Percentiles rank a stretch among this genome's conserved stretches.
Evolutionary conservation across 495 filamentous ascomycete genomes (phyloP).

Genomic region (Cercophora scortea): DNA sequence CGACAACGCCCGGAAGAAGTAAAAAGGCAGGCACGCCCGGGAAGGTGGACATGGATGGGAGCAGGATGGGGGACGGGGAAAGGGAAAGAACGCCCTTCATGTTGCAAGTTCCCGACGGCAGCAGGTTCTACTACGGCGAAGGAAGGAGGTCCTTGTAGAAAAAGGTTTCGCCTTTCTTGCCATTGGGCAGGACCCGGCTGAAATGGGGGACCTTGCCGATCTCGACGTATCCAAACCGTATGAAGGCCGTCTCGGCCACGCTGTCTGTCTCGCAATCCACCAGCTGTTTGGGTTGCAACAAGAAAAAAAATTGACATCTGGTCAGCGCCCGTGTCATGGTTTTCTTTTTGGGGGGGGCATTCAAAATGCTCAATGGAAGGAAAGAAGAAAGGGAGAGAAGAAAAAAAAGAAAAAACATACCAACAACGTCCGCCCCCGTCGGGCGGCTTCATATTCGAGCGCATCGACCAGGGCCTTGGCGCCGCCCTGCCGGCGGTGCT

Average conservation of each 20-base stretch:
- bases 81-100: too few species aligned
- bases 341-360: neutral
- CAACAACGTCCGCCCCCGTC: conserved; percentile 26
- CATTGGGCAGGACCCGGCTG: conserved; percentile 16
- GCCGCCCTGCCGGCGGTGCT: conserved; percentile 22
- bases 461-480: conserved; percentile 22
- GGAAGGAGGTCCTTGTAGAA: conserved; percentile 30
- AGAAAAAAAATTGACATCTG: too few species aligned
- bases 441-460: conserved; percentile 29
- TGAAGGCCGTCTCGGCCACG: conserved; percentile 25
- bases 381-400: neutral
- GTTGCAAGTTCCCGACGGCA: neutral
- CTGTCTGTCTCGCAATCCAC: conserved; percentile 27
- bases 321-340: too few species aligned
- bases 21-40: neutral
- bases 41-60: neutral
- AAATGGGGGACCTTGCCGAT: conserved; percentile 30
- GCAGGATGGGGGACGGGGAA: too few species aligned
- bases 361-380: neutral
- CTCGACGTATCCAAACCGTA: conserved; percentile 27
- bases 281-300: conserved; percentile 10
- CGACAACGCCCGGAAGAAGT: neutral
- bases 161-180: conserved; percentile 28
- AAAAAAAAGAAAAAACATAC: conserved; percentile 13
- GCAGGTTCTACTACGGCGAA: neutral